A percentile compares a stretch with the other conserved stretches of the same genome.
phyloP scores from a whole-genome alignment of 495 filamentous ascomycete genomes.

The Cetradonia linearis region DNA sequence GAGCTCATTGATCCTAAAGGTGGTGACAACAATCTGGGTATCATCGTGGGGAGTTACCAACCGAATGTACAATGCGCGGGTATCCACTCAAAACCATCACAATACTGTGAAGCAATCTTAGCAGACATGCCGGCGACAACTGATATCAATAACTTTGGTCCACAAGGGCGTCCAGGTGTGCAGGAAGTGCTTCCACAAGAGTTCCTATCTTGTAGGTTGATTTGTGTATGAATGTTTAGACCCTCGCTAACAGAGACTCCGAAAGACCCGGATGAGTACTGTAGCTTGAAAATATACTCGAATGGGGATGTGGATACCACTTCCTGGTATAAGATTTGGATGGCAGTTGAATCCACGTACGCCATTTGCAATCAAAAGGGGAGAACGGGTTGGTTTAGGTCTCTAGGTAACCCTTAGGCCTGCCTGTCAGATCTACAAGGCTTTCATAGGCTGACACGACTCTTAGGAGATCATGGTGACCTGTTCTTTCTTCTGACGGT shows the following conservation, averaged over 20 bases:
- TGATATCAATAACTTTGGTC: neutral
- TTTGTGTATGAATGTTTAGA: too few species aligned
- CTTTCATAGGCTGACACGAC: slow-evolving; percentile 31
- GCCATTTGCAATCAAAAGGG: neutral
- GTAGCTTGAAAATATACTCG: neutral
- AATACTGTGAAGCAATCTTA: neutral
- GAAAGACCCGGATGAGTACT: neutral
- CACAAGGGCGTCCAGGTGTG: neutral
- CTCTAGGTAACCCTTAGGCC: slow-evolving; percentile 22
- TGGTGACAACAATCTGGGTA: slow-evolving; percentile 14
- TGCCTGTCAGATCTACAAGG: too few species aligned
- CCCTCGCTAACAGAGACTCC: neutral
- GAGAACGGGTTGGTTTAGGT: neutral
- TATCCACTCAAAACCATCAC: neutral
- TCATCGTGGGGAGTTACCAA: slow-evolving; percentile 1
- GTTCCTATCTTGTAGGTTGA: neutral
- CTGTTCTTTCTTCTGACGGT: neutral
- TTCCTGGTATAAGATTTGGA: slow-evolving; percentile 10
- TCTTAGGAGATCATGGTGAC: slow-evolving; percentile 24
- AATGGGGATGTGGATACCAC: neutral
- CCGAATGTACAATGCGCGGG: slow-evolving; percentile 1
- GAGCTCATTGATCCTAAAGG: neutral
- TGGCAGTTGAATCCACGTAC: slow-evolving; percentile 4
- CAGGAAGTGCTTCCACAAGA: neutral
- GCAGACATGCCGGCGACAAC: slow-evolving; percentile 6